These are phyloP conservation scores for Fusarium caatingaense DNA, from an alignment of 2,329 filamentous ascomycete species.

Conservation along the genomic window DNA sequence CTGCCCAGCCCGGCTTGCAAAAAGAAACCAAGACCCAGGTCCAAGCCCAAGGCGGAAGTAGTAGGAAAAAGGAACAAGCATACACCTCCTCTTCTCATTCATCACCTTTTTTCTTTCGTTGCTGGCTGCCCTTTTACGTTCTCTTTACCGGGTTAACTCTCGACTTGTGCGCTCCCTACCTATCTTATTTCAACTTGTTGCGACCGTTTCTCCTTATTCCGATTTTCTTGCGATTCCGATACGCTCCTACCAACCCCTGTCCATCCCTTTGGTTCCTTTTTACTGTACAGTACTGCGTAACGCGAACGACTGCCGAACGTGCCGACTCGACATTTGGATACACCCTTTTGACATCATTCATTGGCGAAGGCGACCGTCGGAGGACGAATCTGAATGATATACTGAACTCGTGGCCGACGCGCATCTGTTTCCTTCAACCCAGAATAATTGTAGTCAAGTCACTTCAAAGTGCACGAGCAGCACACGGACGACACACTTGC, in stretches of 20 bases:
- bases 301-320: constrained; percentile 45
- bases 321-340: constrained; percentile 39
- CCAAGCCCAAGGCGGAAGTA: constrained; percentile 34
- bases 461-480: constrained; percentile 14
- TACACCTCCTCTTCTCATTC: constrained; percentile 32
- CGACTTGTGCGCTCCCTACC: constrained; percentile 23
- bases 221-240: constrained; percentile 26
- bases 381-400: constrained; percentile 17
- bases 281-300: constrained; percentile 38
- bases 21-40: constrained; percentile 20
- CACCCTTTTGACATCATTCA: constrained; percentile 26
- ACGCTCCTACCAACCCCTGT: constrained; percentile 24
- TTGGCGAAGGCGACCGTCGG: constrained; percentile 5
- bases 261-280: constrained; percentile 41
- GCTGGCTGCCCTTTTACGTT: constrained; percentile 31
- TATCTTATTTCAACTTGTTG: constrained; percentile 24
- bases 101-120: constrained; percentile 42
- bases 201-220: constrained; percentile 26
- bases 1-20: constrained; percentile 17
- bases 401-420: constrained; percentile 14
- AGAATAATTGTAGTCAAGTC: constrained; percentile 27
- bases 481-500: constrained; percentile 31
- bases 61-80: constrained; percentile 41
- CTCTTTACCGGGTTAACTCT: constrained; percentile 24
- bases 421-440: constrained; percentile 12